These are phyloP conservation scores for Dissophora ornata DNA, from an alignment of 192 early-diverging fungal species.

Conservation along the genomic window DNA sequence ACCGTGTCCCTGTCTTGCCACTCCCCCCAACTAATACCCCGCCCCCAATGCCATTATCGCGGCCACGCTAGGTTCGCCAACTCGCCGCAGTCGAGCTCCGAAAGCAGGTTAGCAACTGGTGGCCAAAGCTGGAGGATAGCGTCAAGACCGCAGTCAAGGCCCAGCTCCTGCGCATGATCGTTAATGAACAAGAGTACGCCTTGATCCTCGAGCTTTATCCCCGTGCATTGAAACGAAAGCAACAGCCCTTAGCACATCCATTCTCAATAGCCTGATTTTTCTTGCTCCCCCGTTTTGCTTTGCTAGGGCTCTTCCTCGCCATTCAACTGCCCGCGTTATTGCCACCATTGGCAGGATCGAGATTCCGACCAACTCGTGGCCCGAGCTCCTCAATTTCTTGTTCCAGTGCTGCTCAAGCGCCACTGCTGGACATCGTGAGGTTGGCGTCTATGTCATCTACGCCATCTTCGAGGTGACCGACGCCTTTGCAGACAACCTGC, in stretches of 20 bases:
- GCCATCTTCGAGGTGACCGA: slow-evolving; percentile 89
- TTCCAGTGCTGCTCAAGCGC: slow-evolving; percentile 83
- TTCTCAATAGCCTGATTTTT: too few species aligned
- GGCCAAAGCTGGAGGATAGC: slow-evolving; percentile 70
- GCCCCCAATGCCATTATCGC: too few species aligned
- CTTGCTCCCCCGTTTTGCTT: too few species aligned
- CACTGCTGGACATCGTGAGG: slow-evolving; percentile 79
- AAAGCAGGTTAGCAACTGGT: slow-evolving; percentile 83
- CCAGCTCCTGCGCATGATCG: slow-evolving; percentile 73
- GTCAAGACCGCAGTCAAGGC: slow-evolving; percentile 71
- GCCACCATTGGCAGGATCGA: slow-evolving; percentile 86
- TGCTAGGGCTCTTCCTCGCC: too few species aligned
- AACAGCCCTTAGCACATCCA: slow-evolving; percentile 69
- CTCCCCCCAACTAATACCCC: too few species aligned
- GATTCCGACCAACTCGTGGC: slow-evolving; percentile 81
- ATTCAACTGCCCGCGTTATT: slow-evolving; percentile 87
- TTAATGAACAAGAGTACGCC: slow-evolving; percentile 77
- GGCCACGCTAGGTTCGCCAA: slow-evolving; percentile 79
- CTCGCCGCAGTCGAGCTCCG: slow-evolving; percentile 90
- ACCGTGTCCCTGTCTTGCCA: too few species aligned
- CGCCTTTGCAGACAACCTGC: slow-evolving; percentile 66
- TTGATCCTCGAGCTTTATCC: too few species aligned
- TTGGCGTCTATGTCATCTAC: slow-evolving; percentile 89
- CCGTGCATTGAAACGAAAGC: too few species aligned
- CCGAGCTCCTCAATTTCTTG: slow-evolving; percentile 79